Conservation (phyloP, 2,329 filamentous ascomycete species). For the Sporothrix brunneoviolacea region DNA sequence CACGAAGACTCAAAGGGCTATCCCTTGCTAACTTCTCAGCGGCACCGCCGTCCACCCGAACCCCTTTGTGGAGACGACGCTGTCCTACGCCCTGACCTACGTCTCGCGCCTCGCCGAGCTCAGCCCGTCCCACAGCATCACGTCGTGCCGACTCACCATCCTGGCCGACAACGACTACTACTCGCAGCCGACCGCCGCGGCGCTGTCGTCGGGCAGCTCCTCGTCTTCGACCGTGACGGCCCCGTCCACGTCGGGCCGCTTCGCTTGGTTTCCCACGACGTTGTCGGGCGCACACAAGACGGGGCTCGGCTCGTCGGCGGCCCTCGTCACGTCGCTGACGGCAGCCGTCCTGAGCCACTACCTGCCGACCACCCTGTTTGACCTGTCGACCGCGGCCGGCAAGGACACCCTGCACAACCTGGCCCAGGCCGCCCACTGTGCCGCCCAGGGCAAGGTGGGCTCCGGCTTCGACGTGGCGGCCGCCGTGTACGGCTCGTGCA, state of each 20-base stretch:
- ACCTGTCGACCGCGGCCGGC: constrained; percentile 47
- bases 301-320: constrained; percentile 88
- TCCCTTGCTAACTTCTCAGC: constrained; percentile 26
- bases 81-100: constrained; percentile 83
- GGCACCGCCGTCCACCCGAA: constrained; percentile 50
- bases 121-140: constrained; percentile 44
- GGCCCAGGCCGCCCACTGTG: constrained; percentile 87
- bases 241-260: constrained; percentile 41
- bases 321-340: constrained; percentile 82
- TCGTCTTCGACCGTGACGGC: constrained; percentile 28
- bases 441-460: constrained; percentile 93
- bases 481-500: constrained; percentile 84
- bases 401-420: constrained; percentile 76
- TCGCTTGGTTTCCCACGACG: constrained; percentile 70
- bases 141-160: constrained; percentile 70
- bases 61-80: constrained; percentile 84
- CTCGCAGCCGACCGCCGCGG: constrained; percentile 53
- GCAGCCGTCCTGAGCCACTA: constrained; percentile 72
- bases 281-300: constrained; percentile 85
- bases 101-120: constrained; percentile 43
- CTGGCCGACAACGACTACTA: constrained; percentile 97
- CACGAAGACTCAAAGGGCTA: no score
- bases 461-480: constrained; percentile 93
- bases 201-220: no score
- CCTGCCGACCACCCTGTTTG: constrained; percentile 50